phyloP scores from a whole-genome alignment of 2,329 filamentous ascomycete genomes.

The Coniochaeta sp. region DNA sequence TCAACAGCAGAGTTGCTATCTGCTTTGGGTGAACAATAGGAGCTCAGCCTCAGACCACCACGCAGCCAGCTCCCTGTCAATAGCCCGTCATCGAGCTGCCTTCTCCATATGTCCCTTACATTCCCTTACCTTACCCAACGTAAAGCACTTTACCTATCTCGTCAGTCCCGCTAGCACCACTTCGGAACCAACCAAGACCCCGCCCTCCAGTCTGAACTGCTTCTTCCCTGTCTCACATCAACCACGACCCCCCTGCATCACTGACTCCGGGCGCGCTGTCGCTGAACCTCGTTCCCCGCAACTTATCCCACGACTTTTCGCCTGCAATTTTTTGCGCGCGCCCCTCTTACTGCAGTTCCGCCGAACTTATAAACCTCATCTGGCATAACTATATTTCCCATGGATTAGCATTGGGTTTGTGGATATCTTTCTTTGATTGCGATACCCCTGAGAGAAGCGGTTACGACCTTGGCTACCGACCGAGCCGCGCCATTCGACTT shows the following conservation, averaged over 20 bases:
- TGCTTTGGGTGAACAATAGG: neutral
- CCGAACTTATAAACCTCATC: neutral
- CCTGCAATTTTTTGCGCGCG: neutral
- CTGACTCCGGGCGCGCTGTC: neutral
- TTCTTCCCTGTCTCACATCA: neutral
- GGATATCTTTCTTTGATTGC: neutral
- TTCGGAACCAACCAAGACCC: neutral
- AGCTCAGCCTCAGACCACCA: neutral
- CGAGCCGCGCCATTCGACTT: neutral
- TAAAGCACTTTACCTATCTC: too few species aligned
- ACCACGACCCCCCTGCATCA: neutral
- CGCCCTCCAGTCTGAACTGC: neutral
- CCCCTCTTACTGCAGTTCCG: neutral
- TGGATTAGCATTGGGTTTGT: neutral
- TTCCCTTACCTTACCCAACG: too few species aligned
- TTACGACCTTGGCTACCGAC: neutral
- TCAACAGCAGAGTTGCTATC: neutral
- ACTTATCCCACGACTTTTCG: neutral
- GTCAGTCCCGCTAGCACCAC: neutral
- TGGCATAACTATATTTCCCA: neutral
- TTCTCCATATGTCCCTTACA: too few species aligned
- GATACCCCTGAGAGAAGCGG: neutral
- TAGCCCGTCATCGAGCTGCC: neutral
- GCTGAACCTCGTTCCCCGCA: neutral
- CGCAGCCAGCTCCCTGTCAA: neutral